phyloP scores from a whole-genome alignment of 306 rosid species.

The Inga oerstediana region DNA sequence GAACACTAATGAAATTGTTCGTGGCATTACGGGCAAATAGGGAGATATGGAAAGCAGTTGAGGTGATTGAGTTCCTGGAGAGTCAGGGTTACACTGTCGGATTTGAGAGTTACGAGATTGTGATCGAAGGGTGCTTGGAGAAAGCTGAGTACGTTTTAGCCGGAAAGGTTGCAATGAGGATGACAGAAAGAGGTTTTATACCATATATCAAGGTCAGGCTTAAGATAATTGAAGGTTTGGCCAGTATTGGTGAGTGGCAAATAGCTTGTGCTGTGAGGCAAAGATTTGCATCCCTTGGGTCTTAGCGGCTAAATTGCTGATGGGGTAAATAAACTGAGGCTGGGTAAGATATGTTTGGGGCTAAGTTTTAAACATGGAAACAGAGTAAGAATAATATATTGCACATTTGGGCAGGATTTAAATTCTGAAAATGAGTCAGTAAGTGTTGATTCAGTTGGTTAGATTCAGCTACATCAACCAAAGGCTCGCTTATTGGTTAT shows the following conservation, averaged over 20 bases:
- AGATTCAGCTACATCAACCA: background rate
- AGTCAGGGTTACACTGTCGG: slow-evolving; percentile 38
- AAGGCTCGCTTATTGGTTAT: background rate
- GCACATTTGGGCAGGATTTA: background rate
- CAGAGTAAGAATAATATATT: background rate
- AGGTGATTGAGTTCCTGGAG: slow-evolving; percentile 53
- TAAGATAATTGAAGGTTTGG: slow-evolving; percentile 77
- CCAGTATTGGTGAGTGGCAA: slow-evolving; percentile 66
- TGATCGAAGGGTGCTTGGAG: slow-evolving; percentile 83
- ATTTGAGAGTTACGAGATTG: slow-evolving; percentile 58
- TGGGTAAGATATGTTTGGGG: background rate
- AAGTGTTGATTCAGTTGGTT: background rate
- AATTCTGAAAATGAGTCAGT: background rate
- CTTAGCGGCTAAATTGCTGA: slow-evolving; percentile 16
- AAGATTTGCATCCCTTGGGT: slow-evolving; percentile 57
- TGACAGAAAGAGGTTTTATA: slow-evolving; percentile 56
- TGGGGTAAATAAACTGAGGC: background rate
- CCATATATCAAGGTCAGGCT: slow-evolving; percentile 74
- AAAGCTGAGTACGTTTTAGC: slow-evolving; percentile 69
- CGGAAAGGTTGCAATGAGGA: slow-evolving; percentile 69
- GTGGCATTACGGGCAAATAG: slow-evolving; percentile 51
- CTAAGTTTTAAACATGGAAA: background rate
- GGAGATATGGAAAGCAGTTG: slow-evolving; percentile 67
- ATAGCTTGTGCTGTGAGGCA: slow-evolving; percentile 79
- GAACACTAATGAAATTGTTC: slow-evolving; percentile 44